Percentiles rank a stretch among this genome's conserved stretches.
These are phyloP conservation scores for Arctium lappa DNA, from an alignment of 129 eudicot genomes.

Conservation along the genomic window DNA sequence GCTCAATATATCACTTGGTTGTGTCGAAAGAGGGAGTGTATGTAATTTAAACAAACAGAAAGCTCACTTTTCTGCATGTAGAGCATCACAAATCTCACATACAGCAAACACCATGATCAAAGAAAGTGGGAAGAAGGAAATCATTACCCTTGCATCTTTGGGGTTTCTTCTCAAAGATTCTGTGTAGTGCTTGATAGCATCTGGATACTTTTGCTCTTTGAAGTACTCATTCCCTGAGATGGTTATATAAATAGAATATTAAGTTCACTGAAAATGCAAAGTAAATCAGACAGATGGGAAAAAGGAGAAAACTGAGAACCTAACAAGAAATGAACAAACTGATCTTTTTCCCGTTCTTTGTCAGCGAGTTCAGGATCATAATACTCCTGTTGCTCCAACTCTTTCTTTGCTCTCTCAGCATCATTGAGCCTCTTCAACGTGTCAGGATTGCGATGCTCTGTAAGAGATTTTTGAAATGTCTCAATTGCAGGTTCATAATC, in stretches of 20 bases:
- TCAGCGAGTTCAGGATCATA: constrained; percentile 84
- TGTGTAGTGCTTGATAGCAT: constrained; percentile 81
- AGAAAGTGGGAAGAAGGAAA: neutral
- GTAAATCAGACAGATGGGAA: neutral
- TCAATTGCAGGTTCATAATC: constrained; percentile 93
- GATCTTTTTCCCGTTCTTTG: constrained; percentile 97
- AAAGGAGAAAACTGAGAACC: neutral
- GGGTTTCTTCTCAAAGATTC: constrained; percentile 94
- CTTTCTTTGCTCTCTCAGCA: constrained; percentile 94
- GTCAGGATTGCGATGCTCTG: constrained; percentile 97
- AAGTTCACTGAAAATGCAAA: neutral
- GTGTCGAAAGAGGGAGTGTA: too few species aligned
- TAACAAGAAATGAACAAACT: neutral
- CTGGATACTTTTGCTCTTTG: constrained; percentile 91
- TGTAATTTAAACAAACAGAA: neutral
- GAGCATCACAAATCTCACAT: neutral
- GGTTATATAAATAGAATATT: neutral
- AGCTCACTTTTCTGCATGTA: too few species aligned
- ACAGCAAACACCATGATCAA: neutral
- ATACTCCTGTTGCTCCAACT: constrained; percentile 87
- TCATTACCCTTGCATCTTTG: constrained; percentile 65
- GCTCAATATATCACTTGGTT: too few species aligned
- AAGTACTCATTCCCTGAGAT: constrained; percentile 75
- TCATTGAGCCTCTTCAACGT: constrained; percentile 93
- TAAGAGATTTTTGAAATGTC: constrained; percentile 86